phyloP scores from a whole-genome alignment of 805 yeast species.

The Zygoascus biomembranicola region DNA sequence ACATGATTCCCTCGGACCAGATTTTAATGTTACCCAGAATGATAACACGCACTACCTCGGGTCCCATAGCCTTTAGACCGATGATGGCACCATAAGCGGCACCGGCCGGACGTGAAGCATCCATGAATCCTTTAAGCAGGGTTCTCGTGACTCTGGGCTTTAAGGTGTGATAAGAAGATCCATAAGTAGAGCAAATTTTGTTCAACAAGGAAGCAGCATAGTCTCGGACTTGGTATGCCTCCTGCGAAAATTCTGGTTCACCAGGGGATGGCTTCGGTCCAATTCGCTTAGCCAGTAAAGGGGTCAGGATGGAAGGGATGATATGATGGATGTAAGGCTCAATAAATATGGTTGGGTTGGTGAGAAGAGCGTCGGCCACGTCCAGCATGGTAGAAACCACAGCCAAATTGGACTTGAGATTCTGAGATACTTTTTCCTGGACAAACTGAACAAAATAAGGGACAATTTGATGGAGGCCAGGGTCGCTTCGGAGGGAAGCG shows the following conservation, averaged over 20 bases:
- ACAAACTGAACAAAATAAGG: conserved; percentile 95
- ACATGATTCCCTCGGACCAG: conserved; percentile 45
- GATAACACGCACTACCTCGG: conserved; percentile 78
- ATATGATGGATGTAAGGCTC: conserved; percentile 95
- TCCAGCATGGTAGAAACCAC: conserved; percentile 78
- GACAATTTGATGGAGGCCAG: conserved; percentile 92
- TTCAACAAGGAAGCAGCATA: conserved; percentile 78
- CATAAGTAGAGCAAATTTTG: conserved; percentile 70
- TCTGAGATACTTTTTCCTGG: conserved; percentile 90
- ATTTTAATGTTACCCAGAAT: conserved; percentile 75
- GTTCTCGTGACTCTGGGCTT: conserved; percentile 94
- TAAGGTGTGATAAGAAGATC: conserved; percentile 77
- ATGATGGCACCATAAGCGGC: conserved; percentile 87
- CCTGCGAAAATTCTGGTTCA: neutral
- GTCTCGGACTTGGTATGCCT: conserved; percentile 59
- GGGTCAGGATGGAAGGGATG: conserved; percentile 92
- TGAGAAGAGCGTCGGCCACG: conserved; percentile 74
- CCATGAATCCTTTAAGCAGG: conserved; percentile 80
- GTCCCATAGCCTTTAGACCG: conserved; percentile 77
- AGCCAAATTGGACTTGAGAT: conserved; percentile 55
- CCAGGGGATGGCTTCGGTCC: conserved; percentile 39
- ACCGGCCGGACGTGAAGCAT: conserved; percentile 72
- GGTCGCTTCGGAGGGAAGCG: conserved; percentile 77
- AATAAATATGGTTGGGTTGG: conserved; percentile 75
- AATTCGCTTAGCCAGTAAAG: conserved; percentile 80